Base-by-base conservation (phyloP, 1,139 yeast genomes). In the Suhomyces panamericanus region DNA sequence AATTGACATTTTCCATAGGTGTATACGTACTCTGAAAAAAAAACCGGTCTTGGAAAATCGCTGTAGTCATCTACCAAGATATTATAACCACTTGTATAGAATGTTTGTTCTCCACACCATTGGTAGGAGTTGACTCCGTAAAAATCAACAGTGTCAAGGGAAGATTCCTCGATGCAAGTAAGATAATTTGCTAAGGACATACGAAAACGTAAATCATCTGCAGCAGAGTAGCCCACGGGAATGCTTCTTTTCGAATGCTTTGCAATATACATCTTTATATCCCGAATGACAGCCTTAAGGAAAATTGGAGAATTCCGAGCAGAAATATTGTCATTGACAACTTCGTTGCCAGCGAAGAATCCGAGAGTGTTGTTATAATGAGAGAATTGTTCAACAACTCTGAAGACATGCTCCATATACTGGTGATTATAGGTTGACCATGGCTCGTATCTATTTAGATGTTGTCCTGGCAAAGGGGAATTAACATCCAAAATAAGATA, bases 171-270 rank as follows among this genome's bases (percentile, higher is more conserved):
- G 14, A 78, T 73, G 60, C 98, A 93, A 59, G 87, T 93, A 51
- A 93, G 76, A 60, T 89, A 93, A 49, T 81, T 76, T 3, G 96
- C 88, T 44, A 90, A 71, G 0, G 96, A 78, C 12, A 80, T 80
- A 54, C 99, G 75, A 62, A 80, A 88, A 46, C 75, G 69, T 51
- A 87, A 73, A 59, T 89, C 97, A 65, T 93, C 99, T 2, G 97
- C 98, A 0, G 98, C 97, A 0, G 97, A 86, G 64, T 93, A 93
- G 0, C 99, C 98, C 30, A 93, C 93, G 0, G 98, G 98, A 26
- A 93, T 80, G 11, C 65, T 61, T 50, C 98, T 75, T 14, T 81
- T 77, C 2, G 83, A 66, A 57, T 87, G 80, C 22, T 62, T 56
- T 20, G 67, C 60, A 46, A 90, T 81, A 61, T 86, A 93, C 36